Base-by-base conservation (phyloP, 1,139 yeast genomes). In the Kodamaea sp. region DNA sequence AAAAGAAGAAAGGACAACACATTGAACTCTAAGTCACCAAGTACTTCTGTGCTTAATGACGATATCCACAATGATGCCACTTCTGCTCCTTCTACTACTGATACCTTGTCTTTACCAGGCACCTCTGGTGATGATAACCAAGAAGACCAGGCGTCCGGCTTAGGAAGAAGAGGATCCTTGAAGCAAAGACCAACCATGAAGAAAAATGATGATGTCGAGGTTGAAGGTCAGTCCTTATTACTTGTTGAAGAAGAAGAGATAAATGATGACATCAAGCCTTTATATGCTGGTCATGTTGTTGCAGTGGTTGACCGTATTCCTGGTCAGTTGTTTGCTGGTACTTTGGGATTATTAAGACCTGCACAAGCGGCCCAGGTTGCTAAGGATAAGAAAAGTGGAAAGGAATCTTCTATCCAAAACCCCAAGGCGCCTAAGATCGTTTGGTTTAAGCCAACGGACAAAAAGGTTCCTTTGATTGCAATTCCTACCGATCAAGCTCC, bases 401-500 rank as follows among this genome's bases (percentile, higher is more conserved):
- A 63, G 38, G 76, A 70, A 53, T 65, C 63, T 51, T 66, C 61
- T 39, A 73, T 63, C 55, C 79, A 59, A 59, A 72, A 63, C 39
- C 78, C 66, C 48, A 68, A 73, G 44, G 78, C 78, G 25, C 98
- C 98, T 25, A 92, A 92, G 57, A 92, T 92, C 66, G 97, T 92
- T 24, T 92, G 98, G 98, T 92, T 92, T 62, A 92, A 92, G 59
- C 98, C 98, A 22, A 89, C 96, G 2, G 98, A 92, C 59, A 92
- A 92, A 62, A 87, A 95, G 46, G 98, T 92, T 13, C 98, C 98
- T 5, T 73, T 92, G 47, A 90, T 92, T 67, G 98, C 98, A 10
- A 92, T 92, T 47, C 98, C 98, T 27, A 92, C 97, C 2, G 98
- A 92, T 55, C 96, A 92, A 59, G 98, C 97, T 0, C 98, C 98